These are phyloP conservation scores for Geotrichum bryndzae DNA, from an alignment of 1,139 yeast genomes.

Conservation along the genomic window DNA sequence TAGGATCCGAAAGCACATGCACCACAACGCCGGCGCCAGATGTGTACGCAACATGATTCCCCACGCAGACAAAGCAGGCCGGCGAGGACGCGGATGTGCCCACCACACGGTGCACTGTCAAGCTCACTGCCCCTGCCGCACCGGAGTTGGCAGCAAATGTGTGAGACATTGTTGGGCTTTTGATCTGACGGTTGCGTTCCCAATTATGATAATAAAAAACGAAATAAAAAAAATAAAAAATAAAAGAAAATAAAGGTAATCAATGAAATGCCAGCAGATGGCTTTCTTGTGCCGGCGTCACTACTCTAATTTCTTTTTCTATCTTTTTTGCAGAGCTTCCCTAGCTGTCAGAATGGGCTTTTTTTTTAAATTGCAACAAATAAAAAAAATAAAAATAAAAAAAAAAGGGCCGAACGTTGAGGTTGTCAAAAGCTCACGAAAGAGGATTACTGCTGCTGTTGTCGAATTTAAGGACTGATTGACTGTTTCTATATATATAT, in stretches of 20 bases:
- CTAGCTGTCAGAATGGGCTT: too few species aligned
- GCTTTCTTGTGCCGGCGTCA: neutral
- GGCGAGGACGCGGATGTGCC: slow-evolving; percentile 41
- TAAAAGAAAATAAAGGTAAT: neutral
- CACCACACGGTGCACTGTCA: slow-evolving; percentile 27
- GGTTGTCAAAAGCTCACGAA: too few species aligned
- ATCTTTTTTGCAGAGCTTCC: neutral
- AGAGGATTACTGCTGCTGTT: too few species aligned
- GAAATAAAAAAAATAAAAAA: neutral
- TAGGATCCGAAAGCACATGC: slow-evolving; percentile 4
- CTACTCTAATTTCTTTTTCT: neutral
- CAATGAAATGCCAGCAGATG: neutral
- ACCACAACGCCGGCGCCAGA: slow-evolving; percentile 65
- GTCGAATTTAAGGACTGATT: too few species aligned
- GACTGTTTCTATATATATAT: too few species aligned
- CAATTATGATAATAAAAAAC: neutral
- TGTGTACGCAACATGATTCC: slow-evolving; percentile 48
- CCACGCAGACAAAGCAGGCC: slow-evolving; percentile 40
- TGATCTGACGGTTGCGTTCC: too few species aligned
- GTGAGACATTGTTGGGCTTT: neutral
- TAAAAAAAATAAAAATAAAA: too few species aligned
- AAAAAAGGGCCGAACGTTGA: too few species aligned
- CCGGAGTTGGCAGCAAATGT: neutral
- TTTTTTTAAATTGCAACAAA: too few species aligned
- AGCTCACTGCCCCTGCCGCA: neutral